Evolutionary conservation across 371 early-diverging fungal species (phyloP).

Genomic region (Saksenaea vasiformis): DNA sequence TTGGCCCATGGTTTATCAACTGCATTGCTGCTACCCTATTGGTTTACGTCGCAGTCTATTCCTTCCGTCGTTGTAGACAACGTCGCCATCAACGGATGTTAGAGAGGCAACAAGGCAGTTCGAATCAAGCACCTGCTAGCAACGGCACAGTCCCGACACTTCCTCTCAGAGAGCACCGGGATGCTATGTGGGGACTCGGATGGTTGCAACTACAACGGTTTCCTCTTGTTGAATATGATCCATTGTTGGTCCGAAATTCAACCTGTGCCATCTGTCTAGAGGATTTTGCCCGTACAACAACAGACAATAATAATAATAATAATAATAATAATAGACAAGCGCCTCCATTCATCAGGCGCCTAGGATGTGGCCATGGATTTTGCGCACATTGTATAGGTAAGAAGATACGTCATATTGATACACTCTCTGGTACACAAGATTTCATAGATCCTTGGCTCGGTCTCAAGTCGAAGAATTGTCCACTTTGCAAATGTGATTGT

Average conservation of each 20-base stretch:
- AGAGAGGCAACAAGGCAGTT: neutral
- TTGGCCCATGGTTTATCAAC: conserved; percentile 15
- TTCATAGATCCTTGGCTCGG: conserved; percentile 14
- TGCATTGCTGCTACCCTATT: conserved; percentile 11
- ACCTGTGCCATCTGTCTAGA: conserved; percentile 22
- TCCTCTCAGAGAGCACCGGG: neutral
- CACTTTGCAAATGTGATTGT: conserved; percentile 17
- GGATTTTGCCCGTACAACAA: neutral
- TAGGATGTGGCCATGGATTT: conserved; percentile 14
- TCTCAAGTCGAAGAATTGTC: conserved; percentile 7
- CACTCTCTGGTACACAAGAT: neutral
- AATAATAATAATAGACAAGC: neutral
- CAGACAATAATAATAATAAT: too few relatives aligned
- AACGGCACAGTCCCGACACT: neutral
- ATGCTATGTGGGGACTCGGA: conserved; percentile 4
- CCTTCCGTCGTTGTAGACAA: conserved; percentile 2
- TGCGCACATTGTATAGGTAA: conserved; percentile 14
- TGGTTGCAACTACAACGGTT: conserved; percentile 13
- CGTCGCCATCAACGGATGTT: neutral
- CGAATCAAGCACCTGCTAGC: neutral
- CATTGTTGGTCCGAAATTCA: conserved; percentile 13
- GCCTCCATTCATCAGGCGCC: conserved; percentile 3
- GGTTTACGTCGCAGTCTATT: conserved; percentile 9
- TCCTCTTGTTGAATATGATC: conserved; percentile 15
- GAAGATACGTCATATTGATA: neutral